Conservation (phyloP, 192 early-diverging fungal genomes). For the Podila clonocystis region DNA sequence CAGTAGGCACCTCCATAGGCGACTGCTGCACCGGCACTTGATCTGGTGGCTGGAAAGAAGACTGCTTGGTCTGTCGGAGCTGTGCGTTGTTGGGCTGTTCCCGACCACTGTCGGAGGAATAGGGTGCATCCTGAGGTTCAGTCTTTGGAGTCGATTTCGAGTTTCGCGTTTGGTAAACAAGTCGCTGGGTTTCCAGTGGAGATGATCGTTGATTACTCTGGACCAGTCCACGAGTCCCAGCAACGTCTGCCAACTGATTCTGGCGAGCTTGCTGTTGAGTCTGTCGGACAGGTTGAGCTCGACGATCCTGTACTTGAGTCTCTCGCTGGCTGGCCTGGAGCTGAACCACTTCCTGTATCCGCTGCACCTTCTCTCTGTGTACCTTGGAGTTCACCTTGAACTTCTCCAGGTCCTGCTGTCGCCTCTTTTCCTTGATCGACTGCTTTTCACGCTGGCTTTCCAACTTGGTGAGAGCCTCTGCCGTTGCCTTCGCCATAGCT, state of each 20-base stretch:
- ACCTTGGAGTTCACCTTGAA: conserved; percentile 30
- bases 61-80: background rate
- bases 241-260: conserved; percentile 7
- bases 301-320: conserved; percentile 29
- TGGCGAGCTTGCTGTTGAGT: conserved; percentile 39
- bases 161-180: background rate
- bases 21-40: background rate
- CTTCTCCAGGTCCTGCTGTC: conserved; percentile 24
- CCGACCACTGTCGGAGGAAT: background rate
- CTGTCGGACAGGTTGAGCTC: conserved; percentile 36
- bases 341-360: conserved; percentile 19
- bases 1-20: background rate
- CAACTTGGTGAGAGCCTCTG: conserved; percentile 8
- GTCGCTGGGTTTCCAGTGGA: background rate
- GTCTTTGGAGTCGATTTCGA: background rate
- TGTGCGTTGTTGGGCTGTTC: background rate
- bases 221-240: conserved; percentile 8
- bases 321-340: conserved; percentile 9
- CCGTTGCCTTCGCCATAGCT: conserved; percentile 16
- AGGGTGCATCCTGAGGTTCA: background rate
- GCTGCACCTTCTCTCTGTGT: conserved; percentile 20
- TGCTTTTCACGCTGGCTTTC: conserved; percentile 12
- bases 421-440: conserved; percentile 8
- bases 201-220: conserved; percentile 23
- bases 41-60: background rate